Conservation (phyloP, 2,329 filamentous ascomycete species). For the Elsinoe batatas region DNA sequence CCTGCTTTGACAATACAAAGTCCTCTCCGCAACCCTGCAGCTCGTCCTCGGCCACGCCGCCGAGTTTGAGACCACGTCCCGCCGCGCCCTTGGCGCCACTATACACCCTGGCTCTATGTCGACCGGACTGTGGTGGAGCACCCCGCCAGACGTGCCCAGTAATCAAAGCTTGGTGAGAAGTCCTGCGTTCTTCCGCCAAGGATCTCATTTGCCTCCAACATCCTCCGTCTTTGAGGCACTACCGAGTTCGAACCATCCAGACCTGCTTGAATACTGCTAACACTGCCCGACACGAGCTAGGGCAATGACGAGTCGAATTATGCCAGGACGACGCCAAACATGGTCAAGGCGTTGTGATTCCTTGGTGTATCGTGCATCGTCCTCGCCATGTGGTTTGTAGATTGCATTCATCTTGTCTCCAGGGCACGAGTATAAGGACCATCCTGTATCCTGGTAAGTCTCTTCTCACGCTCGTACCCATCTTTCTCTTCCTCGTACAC, state of each 20-base stretch:
- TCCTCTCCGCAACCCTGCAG: not conserved
- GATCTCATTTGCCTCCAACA: not conserved
- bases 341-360: not conserved
- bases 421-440: not conserved
- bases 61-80: not conserved
- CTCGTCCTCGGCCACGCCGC: not conserved
- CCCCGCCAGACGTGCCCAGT: not conserved
- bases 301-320: not conserved
- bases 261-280: constrained; percentile 5
- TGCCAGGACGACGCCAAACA: constrained; percentile 7
- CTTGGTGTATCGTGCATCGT: not conserved
- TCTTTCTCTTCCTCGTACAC: not conserved
- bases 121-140: not conserved
- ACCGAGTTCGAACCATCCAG: not conserved
- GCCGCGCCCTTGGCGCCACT: constrained; percentile 9
- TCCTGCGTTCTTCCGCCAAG: constrained; percentile 2
- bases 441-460: not conserved
- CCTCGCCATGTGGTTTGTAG: not conserved
- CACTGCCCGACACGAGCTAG: not conserved
- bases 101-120: not conserved
- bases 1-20: not conserved
- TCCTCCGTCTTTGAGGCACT: not conserved
- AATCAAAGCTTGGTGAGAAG: not conserved
- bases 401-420: not conserved
- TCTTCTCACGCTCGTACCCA: not conserved